Percentiles rank a stretch among this genome's conserved stretches.
These are phyloP conservation scores for Naganishia vishniacii DNA, from an alignment of 768 basidiomycete genomes.

Conservation along the genomic window DNA sequence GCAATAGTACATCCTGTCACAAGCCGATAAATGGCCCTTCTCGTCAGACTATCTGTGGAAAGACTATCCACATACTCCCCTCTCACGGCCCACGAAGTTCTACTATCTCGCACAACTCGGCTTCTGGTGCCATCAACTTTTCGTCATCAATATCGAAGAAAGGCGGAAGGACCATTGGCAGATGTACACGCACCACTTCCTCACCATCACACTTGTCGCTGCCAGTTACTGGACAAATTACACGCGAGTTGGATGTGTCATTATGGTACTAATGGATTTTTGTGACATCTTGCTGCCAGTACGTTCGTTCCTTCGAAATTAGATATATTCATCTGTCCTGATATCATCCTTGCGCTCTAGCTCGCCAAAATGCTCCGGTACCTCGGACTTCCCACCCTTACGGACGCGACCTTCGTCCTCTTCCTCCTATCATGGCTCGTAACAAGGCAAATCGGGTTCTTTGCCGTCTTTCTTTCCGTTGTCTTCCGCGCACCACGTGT, in stretches of 20 bases:
- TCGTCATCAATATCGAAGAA: conserved; percentile 88
- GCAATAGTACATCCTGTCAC: conserved; percentile 69
- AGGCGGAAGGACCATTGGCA: conserved; percentile 86
- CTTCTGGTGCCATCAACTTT: conserved; percentile 85
- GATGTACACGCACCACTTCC: conserved; percentile 93
- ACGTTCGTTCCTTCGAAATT: conserved; percentile 49
- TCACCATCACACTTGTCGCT: conserved; percentile 73
- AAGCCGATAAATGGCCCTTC: conserved; percentile 63
- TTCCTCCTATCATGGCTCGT: conserved; percentile 88
- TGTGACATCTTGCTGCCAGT: conserved; percentile 90
- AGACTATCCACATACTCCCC: conserved; percentile 72
- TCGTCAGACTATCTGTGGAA: conserved; percentile 66
- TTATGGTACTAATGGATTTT: conserved; percentile 89
- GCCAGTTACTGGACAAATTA: conserved; percentile 74
- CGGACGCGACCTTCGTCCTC: conserved; percentile 68
- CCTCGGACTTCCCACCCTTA: conserved; percentile 59
- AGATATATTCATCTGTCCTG: neutral
- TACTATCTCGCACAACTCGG: conserved; percentile 81
- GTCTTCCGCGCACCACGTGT: conserved; percentile 55
- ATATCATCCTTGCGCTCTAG: conserved; percentile 49
- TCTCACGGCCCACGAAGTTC: conserved; percentile 77
- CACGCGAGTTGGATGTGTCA: conserved; percentile 80
- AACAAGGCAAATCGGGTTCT: conserved; percentile 79
- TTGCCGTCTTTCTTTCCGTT: conserved; percentile 62
- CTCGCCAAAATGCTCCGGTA: conserved; percentile 92